A percentile compares a stretch with the other conserved stretches of the same genome.
These are phyloP conservation scores for Lachnellula cervina DNA, from an alignment of 2,329 filamentous ascomycete genomes.

Conservation along the genomic window DNA sequence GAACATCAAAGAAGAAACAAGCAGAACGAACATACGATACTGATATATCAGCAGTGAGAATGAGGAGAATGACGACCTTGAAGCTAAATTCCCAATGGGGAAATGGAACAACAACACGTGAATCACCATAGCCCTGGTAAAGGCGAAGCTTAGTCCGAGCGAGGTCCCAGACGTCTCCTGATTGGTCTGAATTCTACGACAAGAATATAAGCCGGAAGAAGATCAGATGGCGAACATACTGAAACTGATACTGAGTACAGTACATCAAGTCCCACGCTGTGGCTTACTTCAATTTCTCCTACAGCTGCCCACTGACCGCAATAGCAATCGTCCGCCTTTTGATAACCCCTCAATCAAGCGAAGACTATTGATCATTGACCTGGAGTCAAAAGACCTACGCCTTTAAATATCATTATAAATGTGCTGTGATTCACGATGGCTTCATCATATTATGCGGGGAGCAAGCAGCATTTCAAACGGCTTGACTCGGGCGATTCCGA, in stretches of 20 bases:
- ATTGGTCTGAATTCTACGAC: background rate
- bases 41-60: background rate
- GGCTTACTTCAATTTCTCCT: background rate
- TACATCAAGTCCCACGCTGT: background rate
- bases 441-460: too few species aligned
- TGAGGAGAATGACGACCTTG: conserved; percentile 2
- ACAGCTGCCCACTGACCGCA: background rate
- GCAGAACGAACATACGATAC: background rate
- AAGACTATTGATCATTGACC: background rate
- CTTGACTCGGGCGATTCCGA: background rate
- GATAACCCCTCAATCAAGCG: background rate
- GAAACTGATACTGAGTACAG: too few species aligned
- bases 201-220: conserved; percentile 10
- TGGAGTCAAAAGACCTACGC: too few species aligned
- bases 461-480: background rate
- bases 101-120: background rate
- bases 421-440: too few species aligned
- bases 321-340: background rate
- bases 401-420: too few species aligned
- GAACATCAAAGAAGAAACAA: background rate
- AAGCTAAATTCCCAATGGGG: conserved; percentile 6
- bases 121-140: background rate
- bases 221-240: background rate
- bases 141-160: background rate
- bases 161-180: background rate